Base-by-base conservation (phyloP, 805 yeast species). In the Candida oleophila region DNA sequence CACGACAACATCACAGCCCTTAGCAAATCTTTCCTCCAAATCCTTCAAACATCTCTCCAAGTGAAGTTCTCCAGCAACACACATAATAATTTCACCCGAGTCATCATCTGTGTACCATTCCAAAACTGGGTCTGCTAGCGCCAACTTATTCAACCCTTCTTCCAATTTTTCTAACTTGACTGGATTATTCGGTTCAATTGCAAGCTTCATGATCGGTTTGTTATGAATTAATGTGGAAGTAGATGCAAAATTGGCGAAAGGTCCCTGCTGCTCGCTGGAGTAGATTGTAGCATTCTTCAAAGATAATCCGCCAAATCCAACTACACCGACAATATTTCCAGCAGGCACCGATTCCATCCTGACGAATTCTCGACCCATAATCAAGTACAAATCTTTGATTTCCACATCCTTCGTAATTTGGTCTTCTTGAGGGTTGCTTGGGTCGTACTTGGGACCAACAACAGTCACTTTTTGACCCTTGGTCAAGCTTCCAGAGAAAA, bases 21-120 rank as follows among this genome's bases (percentile, higher is more conserved):
- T 68, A 0, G 98, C 97, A 76, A 90, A 94, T 55, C 98, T 74
- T 57, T 89, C 96, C 45, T 79, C 82, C 58, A 94, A 69, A 67
- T 94, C 99, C 59, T 89, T 90, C 54, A 94, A 65, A 65, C 99
- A 94, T 60, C 99, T 79, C 60, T 94, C 99, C 37, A 94, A 73
- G 71, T 94, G 99, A 51, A 94, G 73, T 65, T 94, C 99, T 42
- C 99, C 99, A 8, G 99, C 97, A 8, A 96, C 91, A 39, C 96
- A 89, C 55, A 94, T 72, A 53, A 94, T 90, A 55, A 88, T 87
- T 65, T 94, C 99, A 47, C 99, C 99, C 7, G 84, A 82, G 48
- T 89, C 96, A 49, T 69, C 76, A 56, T 88, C 91, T 38, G 89
- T 74, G 57, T 80, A 86, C 47, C 91, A 85, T 55, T 89, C 89